Evolutionary conservation across 2,329 filamentous ascomycete species (phyloP), one percentile per base, ranked within the genome.

Genomic region (Claviceps arundinis): DNA sequence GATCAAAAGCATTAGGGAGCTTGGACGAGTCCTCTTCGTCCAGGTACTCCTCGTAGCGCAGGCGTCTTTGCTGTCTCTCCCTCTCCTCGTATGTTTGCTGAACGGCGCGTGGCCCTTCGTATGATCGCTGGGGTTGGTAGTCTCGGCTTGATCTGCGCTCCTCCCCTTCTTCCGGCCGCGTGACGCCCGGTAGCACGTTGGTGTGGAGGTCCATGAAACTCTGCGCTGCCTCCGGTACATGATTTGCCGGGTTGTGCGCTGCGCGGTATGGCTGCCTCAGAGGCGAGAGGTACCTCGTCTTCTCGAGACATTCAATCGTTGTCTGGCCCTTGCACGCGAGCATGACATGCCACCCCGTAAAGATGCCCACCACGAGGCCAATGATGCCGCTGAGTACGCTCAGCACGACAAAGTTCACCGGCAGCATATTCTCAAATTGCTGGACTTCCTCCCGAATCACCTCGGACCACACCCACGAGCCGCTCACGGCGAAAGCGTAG

Each of bases 261-360:
- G 83, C 77, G 56, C 79, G 73, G 62, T 87, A 82, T 63, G 91
- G 77, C 48, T 78, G 78, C 52, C 85, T 79, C 55, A 95, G 66
- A 0, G 89, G 88, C 9, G 86, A 89, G 7, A 95, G 77, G 68
- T 98, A 98, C 52, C 93, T 80, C 2, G 91, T 97, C 73, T 93
- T 96, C 68, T 98, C 93, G 54, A 98, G 73, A 61, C 86, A 95
- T 67, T 98, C 93, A 54, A 98, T 96, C 3, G 93, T 98, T 1
- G 93, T 98, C 68, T 94, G 83, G 3, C 88, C 89, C 26, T 79
- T 78, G 51, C 78, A 71, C 1, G 88, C 87, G 1, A 98, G 76
- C 65, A 86, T 81, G 52, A 97, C 76, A 72, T 98, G 93, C 90
- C 93, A 98, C 1, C 72, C 78, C 0, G 90, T 95, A 64, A 98